Evolutionary conservation across 805 yeast genomes (phyloP).

Genomic region (Phaffomyces antillensis): DNA sequence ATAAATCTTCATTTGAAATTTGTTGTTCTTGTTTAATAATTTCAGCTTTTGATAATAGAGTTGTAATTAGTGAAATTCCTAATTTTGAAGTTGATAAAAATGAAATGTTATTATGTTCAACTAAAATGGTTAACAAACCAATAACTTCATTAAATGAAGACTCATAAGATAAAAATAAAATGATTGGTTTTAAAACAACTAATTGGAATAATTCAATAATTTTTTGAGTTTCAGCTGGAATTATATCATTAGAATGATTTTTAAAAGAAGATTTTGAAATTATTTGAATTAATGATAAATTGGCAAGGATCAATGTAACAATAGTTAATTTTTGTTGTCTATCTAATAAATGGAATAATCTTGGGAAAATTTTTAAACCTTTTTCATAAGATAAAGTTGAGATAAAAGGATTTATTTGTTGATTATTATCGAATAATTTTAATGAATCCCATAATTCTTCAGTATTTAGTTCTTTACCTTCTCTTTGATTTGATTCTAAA

Average conservation of each 20-base stretch:
- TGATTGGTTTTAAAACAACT: conserved; percentile 77
- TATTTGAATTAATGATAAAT: conserved; percentile 72
- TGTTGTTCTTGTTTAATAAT: conserved; percentile 78
- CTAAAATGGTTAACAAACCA: conserved; percentile 61
- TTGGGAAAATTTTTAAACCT: conserved; percentile 82
- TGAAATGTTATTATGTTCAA: conserved; percentile 64
- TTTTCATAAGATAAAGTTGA: conserved; percentile 79
- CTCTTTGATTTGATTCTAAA: conserved; percentile 69
- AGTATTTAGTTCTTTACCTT: conserved; percentile 39
- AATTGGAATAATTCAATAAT: conserved; percentile 73
- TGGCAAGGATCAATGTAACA: conserved; percentile 70
- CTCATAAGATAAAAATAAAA: conserved; percentile 70
- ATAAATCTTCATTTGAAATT: conserved; percentile 33
- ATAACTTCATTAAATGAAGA: conserved; percentile 74
- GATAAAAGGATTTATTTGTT: conserved; percentile 57
- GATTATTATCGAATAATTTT: conserved; percentile 58
- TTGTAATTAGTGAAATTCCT: conserved; percentile 82
- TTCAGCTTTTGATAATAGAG: conserved; percentile 88
- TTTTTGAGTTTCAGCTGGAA: conserved; percentile 48
- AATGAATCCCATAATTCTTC: conserved; percentile 68
- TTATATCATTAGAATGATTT: conserved; percentile 43
- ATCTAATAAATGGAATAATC: conserved; percentile 76
- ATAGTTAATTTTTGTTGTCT: conserved; percentile 72
- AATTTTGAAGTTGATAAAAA: conserved; percentile 51
- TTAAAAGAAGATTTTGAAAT: conserved; percentile 74